Evolutionary conservation across 345 rosid genomes (phyloP).

Genomic region (Syzygium aqueum): DNA sequence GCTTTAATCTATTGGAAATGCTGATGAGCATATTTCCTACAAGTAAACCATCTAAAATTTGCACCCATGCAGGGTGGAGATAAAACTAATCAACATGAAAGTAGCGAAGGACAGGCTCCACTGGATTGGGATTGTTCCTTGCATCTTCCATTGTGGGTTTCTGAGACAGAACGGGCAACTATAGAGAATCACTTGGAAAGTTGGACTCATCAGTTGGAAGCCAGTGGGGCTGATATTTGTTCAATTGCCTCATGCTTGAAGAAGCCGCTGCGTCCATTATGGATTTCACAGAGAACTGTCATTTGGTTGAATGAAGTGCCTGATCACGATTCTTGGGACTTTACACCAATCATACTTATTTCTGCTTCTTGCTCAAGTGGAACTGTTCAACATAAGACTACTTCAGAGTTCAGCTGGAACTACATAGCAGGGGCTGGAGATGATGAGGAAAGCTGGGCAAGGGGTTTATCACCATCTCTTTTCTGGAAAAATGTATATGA

Average conservation of each 20-base stretch:
- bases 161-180: conserved; percentile 59
- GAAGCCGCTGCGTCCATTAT: conserved; percentile 75
- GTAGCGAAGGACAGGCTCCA: conserved; percentile 7
- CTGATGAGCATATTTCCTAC: background rate
- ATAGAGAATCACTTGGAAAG: conserved; percentile 57
- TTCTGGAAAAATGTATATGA: conserved; percentile 74
- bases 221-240: conserved; percentile 80
- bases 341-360: conserved; percentile 77
- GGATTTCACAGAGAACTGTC: conserved; percentile 85
- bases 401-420: conserved; percentile 83
- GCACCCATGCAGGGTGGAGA: conserved; percentile 13
- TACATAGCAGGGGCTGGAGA: conserved; percentile 98
- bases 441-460: conserved; percentile 97
- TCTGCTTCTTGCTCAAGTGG: conserved; percentile 58
- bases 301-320: conserved; percentile 94
- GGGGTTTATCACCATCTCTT: conserved; percentile 68
- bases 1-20: background rate
- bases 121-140: conserved; percentile 74
- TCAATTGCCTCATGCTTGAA: conserved; percentile 45
- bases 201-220: conserved; percentile 65
- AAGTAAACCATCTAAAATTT: background rate
- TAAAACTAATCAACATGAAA: conserved; percentile 7
- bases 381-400: conserved; percentile 24
- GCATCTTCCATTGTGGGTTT: conserved; percentile 92
- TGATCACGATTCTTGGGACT: conserved; percentile 84